Evolutionary conservation across 75 land plant species (phyloP), one percentile per base, ranked within the genome.

Genomic region (Selaginella moellendorffii): DNA sequence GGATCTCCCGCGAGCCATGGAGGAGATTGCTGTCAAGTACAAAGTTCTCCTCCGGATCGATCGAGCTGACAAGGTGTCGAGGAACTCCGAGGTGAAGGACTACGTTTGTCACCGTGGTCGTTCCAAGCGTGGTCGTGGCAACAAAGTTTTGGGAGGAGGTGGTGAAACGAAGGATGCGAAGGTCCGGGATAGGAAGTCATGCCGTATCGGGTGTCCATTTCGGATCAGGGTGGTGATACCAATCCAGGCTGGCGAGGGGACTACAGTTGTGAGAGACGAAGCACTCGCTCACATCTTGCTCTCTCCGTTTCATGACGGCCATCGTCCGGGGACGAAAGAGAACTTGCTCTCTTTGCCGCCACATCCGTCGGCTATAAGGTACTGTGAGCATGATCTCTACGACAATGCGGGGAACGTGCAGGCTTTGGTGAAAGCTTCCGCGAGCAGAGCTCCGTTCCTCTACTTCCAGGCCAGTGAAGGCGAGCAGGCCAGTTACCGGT

Each of bases 21-120:
- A 56, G 21, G 59, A 56, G 24, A 56, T 56, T 56, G 59, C 59
- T 56, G 59, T 56, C 21, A 56, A 56, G 59, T 56, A 56, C 19
- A 56, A 56, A 19, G 59, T 56, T 8, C 24, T 56, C 17, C 24
- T 56, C 8, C 5, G 59, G 59, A 56, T 24, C 24, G 59, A 56
- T 21, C 21, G 59, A 19, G 59, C 24, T 19, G 19, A 19, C 21
- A 56, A 8, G 24, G 24, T 56, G n/a, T 21, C 21, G 19, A 19
- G 59, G 59, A 19, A 19, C 24, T 56, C 23, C 24, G 59, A 56
- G n/a, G 59, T 56, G 25, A 56, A 56, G 24, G 59, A 56, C n/a
- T 56, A 56, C 24, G 59, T 56, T 19, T 56, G 59, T 24, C 59
- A 56, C n/a, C 5, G 59, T 2, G 59, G 59, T 2, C 21, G 24